A percentile compares a stretch with the other conserved stretches of the same genome.
These are phyloP conservation scores for Marsdenia floribunda DNA, from an alignment of 257 asterid genomes.

Conservation along the genomic window DNA sequence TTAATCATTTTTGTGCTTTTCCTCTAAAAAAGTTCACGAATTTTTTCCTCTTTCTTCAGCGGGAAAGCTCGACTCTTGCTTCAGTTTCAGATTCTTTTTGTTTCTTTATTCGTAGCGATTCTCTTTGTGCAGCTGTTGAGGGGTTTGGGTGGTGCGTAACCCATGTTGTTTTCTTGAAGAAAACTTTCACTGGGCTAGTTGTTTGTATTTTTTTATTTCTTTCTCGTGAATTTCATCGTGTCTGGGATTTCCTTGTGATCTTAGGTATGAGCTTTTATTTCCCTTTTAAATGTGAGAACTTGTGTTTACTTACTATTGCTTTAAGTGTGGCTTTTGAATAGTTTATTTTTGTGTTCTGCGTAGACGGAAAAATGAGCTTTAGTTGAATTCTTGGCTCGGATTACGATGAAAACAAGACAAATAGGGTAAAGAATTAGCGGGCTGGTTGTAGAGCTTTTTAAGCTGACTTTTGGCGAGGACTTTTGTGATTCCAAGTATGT, in stretches of 20 bases:
- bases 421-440: background rate
- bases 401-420: background rate
- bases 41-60: conserved; percentile 2
- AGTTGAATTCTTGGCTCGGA: conserved; percentile 5
- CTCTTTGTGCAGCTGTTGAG: background rate
- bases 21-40: conserved; percentile 1
- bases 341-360: background rate
- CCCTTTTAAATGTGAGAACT: background rate
- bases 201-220: background rate
- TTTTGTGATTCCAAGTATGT: background rate
- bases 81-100: conserved; percentile 2
- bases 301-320: background rate
- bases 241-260: conserved; percentile 8
- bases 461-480: background rate
- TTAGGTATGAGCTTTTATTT: conserved; percentile 1
- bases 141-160: background rate
- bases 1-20: conserved; percentile 12
- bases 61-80: background rate
- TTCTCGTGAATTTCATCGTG: conserved; percentile 16
- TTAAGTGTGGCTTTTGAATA: conserved; percentile 7
- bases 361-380: background rate
- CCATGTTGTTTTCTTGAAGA: conserved; percentile 12
- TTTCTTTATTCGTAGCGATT: conserved; percentile 1
- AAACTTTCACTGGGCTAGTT: conserved; percentile 8
- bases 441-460: conserved; percentile 4